These are phyloP conservation scores for Penicillium janthinellum DNA, from an alignment of 2,329 filamentous ascomycete genomes.

Conservation along the genomic window DNA sequence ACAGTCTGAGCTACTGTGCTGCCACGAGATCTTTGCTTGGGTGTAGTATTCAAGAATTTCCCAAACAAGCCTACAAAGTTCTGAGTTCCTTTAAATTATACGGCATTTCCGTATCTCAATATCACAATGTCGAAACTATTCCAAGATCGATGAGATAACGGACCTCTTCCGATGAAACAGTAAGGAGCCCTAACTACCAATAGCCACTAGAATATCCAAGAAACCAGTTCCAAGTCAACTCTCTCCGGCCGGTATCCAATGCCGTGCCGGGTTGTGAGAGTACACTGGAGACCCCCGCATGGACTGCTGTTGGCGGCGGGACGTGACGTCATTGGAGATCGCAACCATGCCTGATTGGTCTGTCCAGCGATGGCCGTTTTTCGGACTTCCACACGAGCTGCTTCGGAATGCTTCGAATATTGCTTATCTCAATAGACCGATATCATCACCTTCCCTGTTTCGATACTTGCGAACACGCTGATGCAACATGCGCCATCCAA, in stretches of 20 bases:
- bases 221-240: background rate
- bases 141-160: too few relatives aligned
- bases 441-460: background rate
- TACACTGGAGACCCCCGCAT: background rate
- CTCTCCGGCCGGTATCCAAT: background rate
- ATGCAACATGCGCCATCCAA: background rate
- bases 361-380: constrained; percentile 11
- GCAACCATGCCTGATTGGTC: constrained; percentile 9
- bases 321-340: constrained; percentile 14
- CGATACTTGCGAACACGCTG: background rate
- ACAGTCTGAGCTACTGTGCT: too few relatives aligned
- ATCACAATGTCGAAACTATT: too few relatives aligned
- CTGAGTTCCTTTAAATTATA: too few relatives aligned
- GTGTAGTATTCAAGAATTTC: too few relatives aligned
- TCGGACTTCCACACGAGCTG: background rate
- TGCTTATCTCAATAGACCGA: constrained; percentile 3
- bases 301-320: background rate
- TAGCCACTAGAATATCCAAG: background rate
- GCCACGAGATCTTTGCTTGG: too few relatives aligned
- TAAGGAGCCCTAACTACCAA: too few relatives aligned
- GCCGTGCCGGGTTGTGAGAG: background rate
- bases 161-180: too few relatives aligned
- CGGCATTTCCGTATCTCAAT: too few relatives aligned
- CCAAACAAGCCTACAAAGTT: too few relatives aligned
- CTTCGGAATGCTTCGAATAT: constrained; percentile 9